phyloP scores from a whole-genome alignment of 768 basidiomycete species.

The Leccinum truebloodii region DNA sequence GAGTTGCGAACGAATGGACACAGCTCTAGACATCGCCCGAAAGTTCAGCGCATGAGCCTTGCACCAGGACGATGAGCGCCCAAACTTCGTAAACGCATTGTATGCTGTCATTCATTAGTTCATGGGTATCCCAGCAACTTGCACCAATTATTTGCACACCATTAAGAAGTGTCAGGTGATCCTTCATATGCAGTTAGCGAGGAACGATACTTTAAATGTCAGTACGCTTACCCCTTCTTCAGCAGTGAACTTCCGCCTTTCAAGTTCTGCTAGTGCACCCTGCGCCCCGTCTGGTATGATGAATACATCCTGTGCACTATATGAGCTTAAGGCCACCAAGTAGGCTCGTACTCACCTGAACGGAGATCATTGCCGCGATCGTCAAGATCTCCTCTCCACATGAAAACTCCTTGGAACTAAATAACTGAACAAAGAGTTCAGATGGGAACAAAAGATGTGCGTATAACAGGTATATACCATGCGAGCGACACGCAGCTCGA shows the following conservation, averaged over 20 bases:
- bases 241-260: constrained; percentile 93
- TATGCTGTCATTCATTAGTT: constrained; percentile 57
- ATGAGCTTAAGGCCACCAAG: background rate
- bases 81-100: constrained; percentile 87
- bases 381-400: constrained; percentile 97
- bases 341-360: constrained; percentile 60
- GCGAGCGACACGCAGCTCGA: constrained; percentile 91
- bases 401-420: constrained; percentile 78
- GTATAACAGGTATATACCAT: constrained; percentile 60
- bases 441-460: background rate
- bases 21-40: constrained; percentile 88
- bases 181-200: constrained; percentile 46
- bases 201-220: background rate
- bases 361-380: constrained; percentile 92
- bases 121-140: constrained; percentile 4
- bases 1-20: constrained; percentile 93
- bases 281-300: constrained; percentile 82
- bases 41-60: constrained; percentile 91
- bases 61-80: constrained; percentile 89
- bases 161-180: constrained; percentile 92
- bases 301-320: constrained; percentile 72
- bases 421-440: constrained; percentile 54
- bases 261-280: constrained; percentile 87
- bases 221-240: constrained; percentile 83
- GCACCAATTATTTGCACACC: constrained; percentile 44